These are phyloP conservation scores for Cajanus cajan DNA, from an alignment of 306 rosid genomes.

Conservation along the genomic window DNA sequence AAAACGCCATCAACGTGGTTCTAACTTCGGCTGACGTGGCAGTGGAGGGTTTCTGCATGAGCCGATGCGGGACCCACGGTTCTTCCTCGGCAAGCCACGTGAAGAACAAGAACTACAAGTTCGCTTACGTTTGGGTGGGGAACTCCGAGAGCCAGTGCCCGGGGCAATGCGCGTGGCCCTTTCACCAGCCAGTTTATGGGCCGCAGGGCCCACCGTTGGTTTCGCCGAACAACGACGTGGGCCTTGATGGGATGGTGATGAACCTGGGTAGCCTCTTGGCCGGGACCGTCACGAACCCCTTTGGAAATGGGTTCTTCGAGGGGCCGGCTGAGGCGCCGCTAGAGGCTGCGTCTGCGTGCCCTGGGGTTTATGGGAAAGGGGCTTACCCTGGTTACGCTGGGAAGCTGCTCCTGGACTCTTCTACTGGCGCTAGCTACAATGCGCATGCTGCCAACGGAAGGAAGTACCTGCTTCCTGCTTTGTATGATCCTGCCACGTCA, in stretches of 20 bases:
- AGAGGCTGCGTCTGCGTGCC: constrained; percentile 71
- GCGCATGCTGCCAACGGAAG: constrained; percentile 59
- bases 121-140: constrained; percentile 79
- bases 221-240: constrained; percentile 73
- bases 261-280: constrained; percentile 66
- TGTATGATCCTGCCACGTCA: constrained; percentile 58
- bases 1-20: constrained; percentile 65
- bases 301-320: constrained; percentile 71
- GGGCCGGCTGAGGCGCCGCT: constrained; percentile 59
- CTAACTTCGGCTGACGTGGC: constrained; percentile 60
- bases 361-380: constrained; percentile 65
- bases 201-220: constrained; percentile 53
- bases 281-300: constrained; percentile 78
- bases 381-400: constrained; percentile 82
- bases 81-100: background rate
- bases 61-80: constrained; percentile 74
- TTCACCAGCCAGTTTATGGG: constrained; percentile 45
- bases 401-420: constrained; percentile 43
- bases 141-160: constrained; percentile 78
- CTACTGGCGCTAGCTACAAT: constrained; percentile 69
- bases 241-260: constrained; percentile 65
- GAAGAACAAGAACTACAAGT: constrained; percentile 46
- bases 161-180: constrained; percentile 58
- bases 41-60: constrained; percentile 63
- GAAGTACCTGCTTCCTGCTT: constrained; percentile 64